Evolutionary conservation across 495 filamentous ascomycete species (phyloP), one percentile per base, ranked within the genome.

Genomic region (Penicillium cataractarum): DNA sequence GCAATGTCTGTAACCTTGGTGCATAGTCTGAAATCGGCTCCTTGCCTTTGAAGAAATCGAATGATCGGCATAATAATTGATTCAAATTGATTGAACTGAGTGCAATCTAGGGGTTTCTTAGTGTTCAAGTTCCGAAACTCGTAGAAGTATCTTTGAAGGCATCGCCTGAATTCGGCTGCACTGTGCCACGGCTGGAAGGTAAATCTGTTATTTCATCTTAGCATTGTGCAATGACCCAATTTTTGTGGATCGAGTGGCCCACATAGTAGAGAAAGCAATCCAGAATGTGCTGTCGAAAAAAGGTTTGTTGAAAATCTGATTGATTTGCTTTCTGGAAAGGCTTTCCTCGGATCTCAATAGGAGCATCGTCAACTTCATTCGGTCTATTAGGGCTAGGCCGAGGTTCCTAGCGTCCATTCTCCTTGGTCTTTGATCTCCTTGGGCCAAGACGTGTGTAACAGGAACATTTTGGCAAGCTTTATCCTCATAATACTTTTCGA

Each of bases 101-200:
- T 74, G 3, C 59, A 55, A 39, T 73, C 63, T 9, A 70, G 55
- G 21, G 64, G 57, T 6, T 48, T 60, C 15, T 74, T 55, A 17
- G 65, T 65, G 61, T 76, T 71, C 15, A 79, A 35, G 1, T 61
- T 52, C 19, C 58, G 55, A 33, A 69, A 62, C 9, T 68, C 68
- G 15, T 57, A 61, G 2, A 70, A 56, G 57, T 69, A 69, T 35
- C 64, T 66, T 32, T 61, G 62, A 8, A 74, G 57, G 27, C 61
- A 61, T 49, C 73, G 55, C 40, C 67, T 64, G 57, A 76, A 73
- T 37, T 76, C 73, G 12, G 65, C 64, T 2, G 75, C 77, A 61
- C 74, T 77, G 66, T 82, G 77, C 62, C 71, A 75, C 17, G 76
- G 74, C 58, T 77, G 69, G 64, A 82, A 77, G n/a, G 74, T 74